Evolutionary conservation across 176 grass and related monocot genomes (phyloP), one percentile per base, ranked within the genome.

Genomic region (Hsuehochloa calcarea): DNA sequence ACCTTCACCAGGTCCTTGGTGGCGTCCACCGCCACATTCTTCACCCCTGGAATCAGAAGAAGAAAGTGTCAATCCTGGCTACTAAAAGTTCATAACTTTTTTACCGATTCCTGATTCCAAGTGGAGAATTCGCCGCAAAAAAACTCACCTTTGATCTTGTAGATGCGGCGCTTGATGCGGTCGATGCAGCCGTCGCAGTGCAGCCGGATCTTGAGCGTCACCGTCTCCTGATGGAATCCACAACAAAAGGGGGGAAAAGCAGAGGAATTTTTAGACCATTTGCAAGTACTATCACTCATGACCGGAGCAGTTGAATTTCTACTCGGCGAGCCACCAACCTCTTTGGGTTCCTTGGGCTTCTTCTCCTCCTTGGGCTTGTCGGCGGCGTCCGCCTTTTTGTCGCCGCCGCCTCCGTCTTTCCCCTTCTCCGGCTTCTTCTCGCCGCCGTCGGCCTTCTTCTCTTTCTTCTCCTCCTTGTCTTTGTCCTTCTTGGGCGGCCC

Each of bases 121-220:
- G 23, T 1, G 23, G 43, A 75, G 67, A 65, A 75, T 54, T 61
- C 38, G 58, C 50, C 10, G 58, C 68, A 25, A n/a, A 29, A 8
- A 25, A 55, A 0, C 44, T 58, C 82, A 93, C 96, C 96, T 91
- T 90, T 94, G 77, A 95, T 92, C 91, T 95, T 98, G 78, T 17
- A 22, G 27, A 95, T 85, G 67, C 73, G 88, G 46, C 86, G 88
- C 70, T 47, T 85, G 85, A 98, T 98, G 75, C 90, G 86, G 44
- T 92, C 80, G 60, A 98, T 86, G 89, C 96, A 98, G 50, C 96
- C 96, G 0, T 92, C 91, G 77, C 96, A 95, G 87, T 98, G 96
- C 29, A 98, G 91, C 6, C 93, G 87, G 62, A 98, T 95, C 93
- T 94, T 98, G 43, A 98, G 96, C 77, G 92, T 82, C 79, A 98